phyloP scores from a whole-genome alignment of 2,329 filamentous ascomycete species.

The Botrytis sinoallii region DNA sequence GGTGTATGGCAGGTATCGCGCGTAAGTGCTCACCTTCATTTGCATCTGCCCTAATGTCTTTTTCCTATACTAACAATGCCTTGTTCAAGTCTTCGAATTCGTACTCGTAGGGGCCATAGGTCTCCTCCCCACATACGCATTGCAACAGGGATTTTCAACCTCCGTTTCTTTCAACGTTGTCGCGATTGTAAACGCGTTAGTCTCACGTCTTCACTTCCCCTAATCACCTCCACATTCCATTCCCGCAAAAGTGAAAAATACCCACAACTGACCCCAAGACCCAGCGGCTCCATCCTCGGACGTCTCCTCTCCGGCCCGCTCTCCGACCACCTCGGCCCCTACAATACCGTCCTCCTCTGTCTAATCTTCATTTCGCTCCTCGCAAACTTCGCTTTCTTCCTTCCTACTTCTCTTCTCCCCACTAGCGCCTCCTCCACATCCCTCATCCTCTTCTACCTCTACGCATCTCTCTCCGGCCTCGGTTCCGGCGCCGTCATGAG shows the following conservation, averaged over 20 bases:
- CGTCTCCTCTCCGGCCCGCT: constrained; percentile 28
- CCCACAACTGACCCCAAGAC: constrained; percentile 28
- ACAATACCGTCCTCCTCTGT: constrained; percentile 28
- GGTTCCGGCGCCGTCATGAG: constrained; percentile 35
- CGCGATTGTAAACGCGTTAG: constrained; percentile 72
- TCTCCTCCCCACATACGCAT: constrained; percentile 75
- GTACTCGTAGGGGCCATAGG: constrained; percentile 78
- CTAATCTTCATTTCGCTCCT: constrained; percentile 27
- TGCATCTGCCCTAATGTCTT: no score
- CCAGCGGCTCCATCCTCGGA: constrained; percentile 4
- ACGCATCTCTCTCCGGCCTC: constrained; percentile 35
- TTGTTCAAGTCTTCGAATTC: constrained; percentile 54
- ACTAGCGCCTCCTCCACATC: neutral
- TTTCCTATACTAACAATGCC: neutral
- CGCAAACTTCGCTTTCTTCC: neutral
- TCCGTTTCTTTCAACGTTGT: constrained; percentile 74
- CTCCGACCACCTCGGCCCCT: constrained; percentile 23
- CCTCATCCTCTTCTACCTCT: constrained; percentile 32
- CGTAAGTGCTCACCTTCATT: constrained; percentile 38
- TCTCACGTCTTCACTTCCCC: neutral
- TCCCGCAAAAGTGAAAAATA: constrained; percentile 16
- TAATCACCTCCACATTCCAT: constrained; percentile 22
- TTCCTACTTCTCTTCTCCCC: neutral
- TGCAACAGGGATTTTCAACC: constrained; percentile 60
- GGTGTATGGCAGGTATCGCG: constrained; percentile 34